phyloP scores from a whole-genome alignment of 139 green algal genomes.

The Asterochloris sp. region DNA sequence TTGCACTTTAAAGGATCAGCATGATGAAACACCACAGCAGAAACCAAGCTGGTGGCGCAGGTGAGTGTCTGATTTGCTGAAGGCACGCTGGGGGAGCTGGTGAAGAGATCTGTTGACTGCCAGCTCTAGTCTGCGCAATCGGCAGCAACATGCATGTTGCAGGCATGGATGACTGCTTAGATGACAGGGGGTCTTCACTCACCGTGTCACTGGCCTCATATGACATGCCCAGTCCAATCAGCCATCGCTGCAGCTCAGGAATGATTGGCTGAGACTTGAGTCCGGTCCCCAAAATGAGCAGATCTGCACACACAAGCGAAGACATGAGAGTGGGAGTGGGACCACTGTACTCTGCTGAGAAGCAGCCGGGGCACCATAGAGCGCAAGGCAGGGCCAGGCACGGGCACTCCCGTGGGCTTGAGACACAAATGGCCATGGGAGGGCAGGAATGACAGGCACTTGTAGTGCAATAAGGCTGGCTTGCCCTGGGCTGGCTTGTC shows the following conservation, averaged over 20 bases:
- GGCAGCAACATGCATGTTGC: no score
- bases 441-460: neutral
- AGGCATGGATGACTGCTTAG: no score
- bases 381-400: neutral
- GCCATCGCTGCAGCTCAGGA: conserved; percentile 6
- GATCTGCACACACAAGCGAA: neutral
- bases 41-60: no score
- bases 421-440: neutral
- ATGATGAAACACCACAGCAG: no score
- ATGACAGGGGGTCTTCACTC: no score
- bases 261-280: conserved; percentile 7
- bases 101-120: no score
- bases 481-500: conserved; percentile 5
- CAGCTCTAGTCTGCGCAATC: no score
- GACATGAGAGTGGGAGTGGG: no score
- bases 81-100: no score
- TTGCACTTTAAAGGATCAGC: no score
- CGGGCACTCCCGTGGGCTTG: neutral
- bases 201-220: conserved; percentile 62
- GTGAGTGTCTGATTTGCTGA: no score
- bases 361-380: neutral
- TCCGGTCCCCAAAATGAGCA: neutral
- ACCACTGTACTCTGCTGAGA: neutral
- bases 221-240: conserved; percentile 38
- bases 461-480: no score